Percentiles rank a stretch among this genome's conserved stretches.
Conservation (phyloP, 495 filamentous ascomycete species). For the Zalerion maritima region DNA sequence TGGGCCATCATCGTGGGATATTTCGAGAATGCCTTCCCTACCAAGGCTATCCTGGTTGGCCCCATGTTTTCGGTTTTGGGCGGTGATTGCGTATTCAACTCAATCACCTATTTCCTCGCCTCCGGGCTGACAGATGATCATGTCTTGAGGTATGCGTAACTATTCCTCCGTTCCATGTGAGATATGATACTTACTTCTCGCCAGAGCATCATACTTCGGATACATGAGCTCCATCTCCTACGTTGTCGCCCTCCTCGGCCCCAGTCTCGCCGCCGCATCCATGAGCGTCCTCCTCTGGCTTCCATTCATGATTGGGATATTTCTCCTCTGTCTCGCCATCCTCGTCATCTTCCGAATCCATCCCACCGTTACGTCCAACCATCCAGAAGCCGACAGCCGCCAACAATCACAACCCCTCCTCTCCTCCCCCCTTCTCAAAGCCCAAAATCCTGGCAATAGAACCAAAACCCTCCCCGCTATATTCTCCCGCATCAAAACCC, state of each 20-base stretch:
- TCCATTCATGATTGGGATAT: constrained; percentile 24
- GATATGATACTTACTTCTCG: constrained; percentile 1
- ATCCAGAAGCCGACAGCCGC: not conserved
- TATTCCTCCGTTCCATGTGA: not conserved
- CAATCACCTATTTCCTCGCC: constrained; percentile 27
- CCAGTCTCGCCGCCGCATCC: constrained; percentile 25
- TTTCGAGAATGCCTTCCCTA: constrained; percentile 22
- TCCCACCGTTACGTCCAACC: not conserved
- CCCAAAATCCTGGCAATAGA: constrained; percentile 5
- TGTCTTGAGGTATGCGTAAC: constrained; percentile 18
- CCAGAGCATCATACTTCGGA: constrained; percentile 29
- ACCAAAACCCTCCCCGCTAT: constrained; percentile 4
- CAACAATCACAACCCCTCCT: constrained; percentile 14
- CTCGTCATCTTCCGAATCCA: constrained; percentile 15
- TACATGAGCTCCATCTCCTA: constrained; percentile 26
- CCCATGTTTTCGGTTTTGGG: constrained; percentile 25
- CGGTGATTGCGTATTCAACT: constrained; percentile 33
- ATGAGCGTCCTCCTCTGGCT: constrained; percentile 25
- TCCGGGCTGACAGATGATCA: constrained; percentile 23
- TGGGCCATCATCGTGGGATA: constrained; percentile 26
- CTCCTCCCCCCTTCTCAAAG: constrained; percentile 15
- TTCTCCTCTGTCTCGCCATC: constrained; percentile 21
- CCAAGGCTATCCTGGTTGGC: constrained; percentile 19
- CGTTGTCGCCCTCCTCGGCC: constrained; percentile 24
- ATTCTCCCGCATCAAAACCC: constrained; percentile 11